Base-by-base conservation (phyloP, 164 flowering plant genomes). In the Aristolochia californica region DNA sequence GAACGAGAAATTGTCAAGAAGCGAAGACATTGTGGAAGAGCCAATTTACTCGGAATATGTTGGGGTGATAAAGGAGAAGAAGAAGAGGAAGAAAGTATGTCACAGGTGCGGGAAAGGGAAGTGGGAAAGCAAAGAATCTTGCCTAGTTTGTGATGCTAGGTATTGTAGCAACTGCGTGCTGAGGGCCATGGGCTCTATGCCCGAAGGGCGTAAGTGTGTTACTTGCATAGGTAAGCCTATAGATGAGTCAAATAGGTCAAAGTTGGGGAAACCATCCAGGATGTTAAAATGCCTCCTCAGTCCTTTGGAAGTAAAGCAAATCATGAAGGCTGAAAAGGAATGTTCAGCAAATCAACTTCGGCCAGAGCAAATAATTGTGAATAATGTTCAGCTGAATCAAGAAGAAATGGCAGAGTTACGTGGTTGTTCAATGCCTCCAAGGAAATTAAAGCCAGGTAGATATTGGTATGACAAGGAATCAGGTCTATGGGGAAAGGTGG, bases 131-230 rank as follows among this genome's bases (percentile, higher is more conserved):
- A 89, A 87, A 63, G 98, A 93, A 74, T 73, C 74, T 5, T 93
- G 98, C 66, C 54, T 93, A 53, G 95, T 84, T 56, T 93, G 98
- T 72, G 85, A 82, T 77, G 84, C 89, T 11, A 82, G 76, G 70
- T 93, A 89, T 66, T 93, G 98, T 71, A 72, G 89, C 64, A 87
- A 75, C 57, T 93, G 98, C 67, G 86, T 89, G 75, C 89, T 93
- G 57, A 75, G 95, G 69, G 95, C 94, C n/a, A 93, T 88, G 97
- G 98, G 98, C 8, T 93, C 98, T 8, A 93, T 93, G 98, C 98
- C 98, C 11, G 97, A 93, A 75, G 98, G 98, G 59, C 85, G 98
- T 22, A 93, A 89, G 56, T 93, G 98, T 68, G 95, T 93, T n/a
- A 78, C 88, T 17, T 93, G 98, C 76, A 87, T 93, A 56, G 81